Evolutionary conservation across 1,139 yeast genomes (phyloP).

Genomic region (Candida sanyaensis): DNA sequence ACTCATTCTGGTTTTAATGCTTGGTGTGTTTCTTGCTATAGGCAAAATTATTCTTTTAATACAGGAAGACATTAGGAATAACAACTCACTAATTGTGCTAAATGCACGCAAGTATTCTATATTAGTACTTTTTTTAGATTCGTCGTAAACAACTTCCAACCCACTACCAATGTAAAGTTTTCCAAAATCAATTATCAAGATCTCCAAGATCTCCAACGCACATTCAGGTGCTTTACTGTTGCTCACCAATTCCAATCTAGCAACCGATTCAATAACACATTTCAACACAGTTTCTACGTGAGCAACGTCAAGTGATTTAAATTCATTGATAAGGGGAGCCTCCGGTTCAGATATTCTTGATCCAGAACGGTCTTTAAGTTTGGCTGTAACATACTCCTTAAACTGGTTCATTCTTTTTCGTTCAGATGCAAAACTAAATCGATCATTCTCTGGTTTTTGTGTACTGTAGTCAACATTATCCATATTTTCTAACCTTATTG

Average conservation of each 20-base stretch:
- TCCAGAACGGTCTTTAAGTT: conserved; percentile 24
- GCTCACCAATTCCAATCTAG: conserved; percentile 78
- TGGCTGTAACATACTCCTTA: conserved; percentile 37
- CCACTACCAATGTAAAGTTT: conserved; percentile 74
- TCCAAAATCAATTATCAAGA: conserved; percentile 70
- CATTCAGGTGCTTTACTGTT: conserved; percentile 56
- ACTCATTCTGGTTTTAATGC: conserved; percentile 63
- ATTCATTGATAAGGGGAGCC: conserved; percentile 25
- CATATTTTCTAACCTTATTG: conserved; percentile 41
- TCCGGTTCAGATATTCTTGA: conserved; percentile 19
- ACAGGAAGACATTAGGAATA: conserved; percentile 69
- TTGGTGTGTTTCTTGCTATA: conserved; percentile 63
- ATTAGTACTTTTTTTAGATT: conserved; percentile 15
- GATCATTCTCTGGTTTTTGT: conserved; percentile 22
- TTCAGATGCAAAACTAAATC: conserved; percentile 39
- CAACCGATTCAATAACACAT: conserved; percentile 76
- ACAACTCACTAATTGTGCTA: conserved; percentile 59
- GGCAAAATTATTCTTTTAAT: conserved; percentile 74
- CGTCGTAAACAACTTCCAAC: conserved; percentile 65
- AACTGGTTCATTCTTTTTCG: conserved; percentile 43
- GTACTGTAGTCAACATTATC: conserved; percentile 28
- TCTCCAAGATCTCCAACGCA: conserved; percentile 66
- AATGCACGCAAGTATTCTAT: conserved; percentile 54
- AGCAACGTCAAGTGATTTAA: conserved; percentile 38
- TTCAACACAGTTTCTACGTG: conserved; percentile 67